Percentiles rank a stretch among this genome's conserved stretches.
Conservation (phyloP, 768 basidiomycete genomes). For the Pisolithus tinctorius region DNA sequence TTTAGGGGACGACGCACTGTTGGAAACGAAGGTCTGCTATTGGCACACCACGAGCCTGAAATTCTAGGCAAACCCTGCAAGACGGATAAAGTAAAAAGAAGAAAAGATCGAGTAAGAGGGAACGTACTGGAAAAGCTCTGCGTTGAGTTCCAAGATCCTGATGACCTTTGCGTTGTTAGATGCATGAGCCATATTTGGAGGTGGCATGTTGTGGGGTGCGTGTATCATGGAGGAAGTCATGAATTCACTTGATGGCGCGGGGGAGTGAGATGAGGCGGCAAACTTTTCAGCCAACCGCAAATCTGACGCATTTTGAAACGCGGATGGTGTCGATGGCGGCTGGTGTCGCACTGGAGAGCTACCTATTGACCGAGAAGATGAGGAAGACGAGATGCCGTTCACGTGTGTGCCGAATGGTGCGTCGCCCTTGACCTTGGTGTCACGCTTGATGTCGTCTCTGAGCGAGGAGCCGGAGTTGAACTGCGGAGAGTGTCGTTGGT, state of each 20-base stretch:
- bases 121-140: constrained; percentile 60
- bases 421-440: constrained; percentile 12
- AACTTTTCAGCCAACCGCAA: constrained; percentile 19
- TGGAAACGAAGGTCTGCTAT: constrained; percentile 44
- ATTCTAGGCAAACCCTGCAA: constrained; percentile 52
- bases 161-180: constrained; percentile 39
- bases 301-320: constrained; percentile 16
- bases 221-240: constrained; percentile 19
- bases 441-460: constrained; percentile 6
- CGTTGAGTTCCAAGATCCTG: constrained; percentile 59
- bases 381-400: constrained; percentile 17
- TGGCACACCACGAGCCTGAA: constrained; percentile 47
- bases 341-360: constrained; percentile 17
- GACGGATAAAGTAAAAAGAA: constrained; percentile 3
- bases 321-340: constrained; percentile 8
- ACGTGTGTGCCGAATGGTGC: constrained; percentile 7
- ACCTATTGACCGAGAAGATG: constrained; percentile 12
- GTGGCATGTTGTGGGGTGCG: constrained; percentile 19
- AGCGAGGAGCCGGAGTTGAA: constrained; percentile 10
- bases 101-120: background rate
- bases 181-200: constrained; percentile 3
- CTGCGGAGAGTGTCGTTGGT: constrained; percentile 9
- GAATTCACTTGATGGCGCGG: constrained; percentile 21
- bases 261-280: constrained; percentile 22
- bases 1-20: constrained; percentile 40